A percentile compares a stretch with the other conserved stretches of the same genome.
Evolutionary conservation across 2,329 filamentous ascomycete genomes (phyloP).

Genomic region (Paramyrothecium sp.): DNA sequence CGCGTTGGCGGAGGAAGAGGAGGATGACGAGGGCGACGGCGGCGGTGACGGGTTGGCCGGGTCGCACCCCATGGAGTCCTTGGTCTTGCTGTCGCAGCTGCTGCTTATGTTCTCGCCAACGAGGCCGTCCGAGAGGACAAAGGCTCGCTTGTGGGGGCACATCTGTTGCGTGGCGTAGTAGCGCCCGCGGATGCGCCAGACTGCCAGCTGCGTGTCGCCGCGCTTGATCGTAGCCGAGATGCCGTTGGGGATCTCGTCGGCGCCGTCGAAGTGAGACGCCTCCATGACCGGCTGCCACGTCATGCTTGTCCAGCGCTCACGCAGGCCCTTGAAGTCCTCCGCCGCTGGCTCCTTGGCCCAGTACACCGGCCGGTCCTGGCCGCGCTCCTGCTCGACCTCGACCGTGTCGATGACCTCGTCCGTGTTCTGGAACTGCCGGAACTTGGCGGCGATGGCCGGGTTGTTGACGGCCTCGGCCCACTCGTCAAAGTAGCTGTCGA

Average conservation of each 20-base stretch:
- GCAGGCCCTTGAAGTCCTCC: constrained; percentile 69
- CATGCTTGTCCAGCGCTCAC: constrained; percentile 57
- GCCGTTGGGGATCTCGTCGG: constrained; percentile 65
- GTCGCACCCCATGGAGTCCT: constrained; percentile 21
- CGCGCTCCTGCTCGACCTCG: constrained; percentile 70
- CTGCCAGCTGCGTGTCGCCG: constrained; percentile 83
- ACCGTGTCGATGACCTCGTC: constrained; percentile 66
- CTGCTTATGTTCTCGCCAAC: constrained; percentile 62
- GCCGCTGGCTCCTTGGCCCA: constrained; percentile 69
- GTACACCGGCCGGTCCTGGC: constrained; percentile 70
- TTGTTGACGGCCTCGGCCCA: constrained; percentile 81
- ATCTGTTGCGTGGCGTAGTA: constrained; percentile 91
- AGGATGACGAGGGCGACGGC: background rate
- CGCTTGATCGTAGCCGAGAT: constrained; percentile 78
- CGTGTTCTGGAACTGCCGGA: constrained; percentile 84
- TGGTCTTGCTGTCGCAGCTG: constrained; percentile 16
- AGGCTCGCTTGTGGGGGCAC: constrained; percentile 90
- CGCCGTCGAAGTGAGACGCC: constrained; percentile 64
- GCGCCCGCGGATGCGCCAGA: constrained; percentile 78
- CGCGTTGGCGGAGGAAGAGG: constrained; percentile 14
- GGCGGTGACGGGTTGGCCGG: background rate
- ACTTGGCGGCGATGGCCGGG: constrained; percentile 65
- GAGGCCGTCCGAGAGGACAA: constrained; percentile 83
- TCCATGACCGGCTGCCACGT: constrained; percentile 80
- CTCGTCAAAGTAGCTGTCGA: constrained; percentile 84